A percentile compares a stretch with the other conserved stretches of the same genome.
phyloP scores from a whole-genome alignment of 140 eudicot species.

The Anethum foeniculum region DNA sequence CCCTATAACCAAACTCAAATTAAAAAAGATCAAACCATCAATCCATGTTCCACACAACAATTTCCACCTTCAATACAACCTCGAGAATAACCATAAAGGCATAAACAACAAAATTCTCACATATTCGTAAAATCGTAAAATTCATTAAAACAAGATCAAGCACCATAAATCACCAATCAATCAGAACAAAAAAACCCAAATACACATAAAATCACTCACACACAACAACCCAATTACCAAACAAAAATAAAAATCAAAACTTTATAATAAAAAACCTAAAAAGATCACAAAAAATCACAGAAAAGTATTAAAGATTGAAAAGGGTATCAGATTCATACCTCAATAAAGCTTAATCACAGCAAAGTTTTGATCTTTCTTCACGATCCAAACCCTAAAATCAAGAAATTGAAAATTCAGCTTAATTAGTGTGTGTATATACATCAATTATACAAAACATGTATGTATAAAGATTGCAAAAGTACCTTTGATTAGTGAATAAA shows the following conservation, averaged over 20 bases:
- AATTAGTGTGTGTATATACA: not conserved
- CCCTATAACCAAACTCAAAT: not conserved
- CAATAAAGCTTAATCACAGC: not conserved
- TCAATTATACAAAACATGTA: not conserved
- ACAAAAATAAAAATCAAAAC: not conserved
- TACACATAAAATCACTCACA: not conserved
- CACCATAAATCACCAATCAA: not conserved
- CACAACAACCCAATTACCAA: not conserved
- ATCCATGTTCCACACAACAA: not conserved
- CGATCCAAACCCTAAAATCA: not conserved
- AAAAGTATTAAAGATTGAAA: not conserved
- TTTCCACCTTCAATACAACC: not conserved
- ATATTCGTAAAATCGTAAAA: not conserved
- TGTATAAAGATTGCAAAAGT: not conserved
- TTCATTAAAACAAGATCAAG: not conserved
- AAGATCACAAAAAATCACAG: not conserved
- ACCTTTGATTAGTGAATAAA: not conserved
- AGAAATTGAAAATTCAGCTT: not conserved
- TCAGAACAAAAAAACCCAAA: not conserved
- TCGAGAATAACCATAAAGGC: not conserved
- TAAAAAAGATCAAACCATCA: not conserved
- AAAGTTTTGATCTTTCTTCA: not conserved
- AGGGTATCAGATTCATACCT: not conserved
- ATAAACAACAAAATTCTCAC: not conserved
- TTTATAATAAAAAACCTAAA: not conserved